Evolutionary conservation across 306 rosid species (phyloP).

Genomic region (Quercus bicolor): DNA sequence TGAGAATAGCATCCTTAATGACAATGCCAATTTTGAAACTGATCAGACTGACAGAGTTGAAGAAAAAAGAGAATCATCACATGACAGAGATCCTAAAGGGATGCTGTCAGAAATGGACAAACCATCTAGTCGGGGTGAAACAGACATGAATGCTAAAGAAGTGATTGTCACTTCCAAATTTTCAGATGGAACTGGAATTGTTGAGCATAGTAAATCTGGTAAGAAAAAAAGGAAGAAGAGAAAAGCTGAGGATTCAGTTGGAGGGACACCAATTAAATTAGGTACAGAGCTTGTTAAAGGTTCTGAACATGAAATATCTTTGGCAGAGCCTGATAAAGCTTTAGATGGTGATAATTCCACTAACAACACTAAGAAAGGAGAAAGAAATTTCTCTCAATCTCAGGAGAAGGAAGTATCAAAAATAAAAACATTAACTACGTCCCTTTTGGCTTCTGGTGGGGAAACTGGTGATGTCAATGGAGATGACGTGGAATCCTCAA

Average conservation of each 20-base stretch:
- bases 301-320: slow-evolving; percentile 24
- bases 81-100: slow-evolving; percentile 27
- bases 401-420: slow-evolving; percentile 25
- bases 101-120: slow-evolving; percentile 25
- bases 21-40: slow-evolving; percentile 22
- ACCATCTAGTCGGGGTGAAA: slow-evolving; percentile 22
- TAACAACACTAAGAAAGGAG: slow-evolving; percentile 29
- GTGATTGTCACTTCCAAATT: slow-evolving; percentile 29
- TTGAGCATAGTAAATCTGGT: slow-evolving; percentile 23
- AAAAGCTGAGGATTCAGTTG: slow-evolving; percentile 33
- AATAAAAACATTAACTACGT: slow-evolving; percentile 25
- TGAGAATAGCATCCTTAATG: slow-evolving; percentile 24
- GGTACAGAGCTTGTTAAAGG: slow-evolving; percentile 22
- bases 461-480: slow-evolving; percentile 20
- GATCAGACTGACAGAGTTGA: slow-evolving; percentile 21
- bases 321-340: slow-evolving; percentile 29
- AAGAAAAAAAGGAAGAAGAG: slow-evolving; percentile 36
- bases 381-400: slow-evolving; percentile 31
- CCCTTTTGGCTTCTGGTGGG: slow-evolving; percentile 10
- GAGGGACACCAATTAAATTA: slow-evolving; percentile 9
- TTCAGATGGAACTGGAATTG: slow-evolving; percentile 21
- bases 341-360: slow-evolving; percentile 25
- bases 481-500: slow-evolving; percentile 28
- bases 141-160: slow-evolving; percentile 25
- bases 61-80: slow-evolving; percentile 36